Evolutionary conservation across 73 alveolate genomes (phyloP), one percentile per base, ranked within the genome.

Genomic region (Halteria grandinella): DNA sequence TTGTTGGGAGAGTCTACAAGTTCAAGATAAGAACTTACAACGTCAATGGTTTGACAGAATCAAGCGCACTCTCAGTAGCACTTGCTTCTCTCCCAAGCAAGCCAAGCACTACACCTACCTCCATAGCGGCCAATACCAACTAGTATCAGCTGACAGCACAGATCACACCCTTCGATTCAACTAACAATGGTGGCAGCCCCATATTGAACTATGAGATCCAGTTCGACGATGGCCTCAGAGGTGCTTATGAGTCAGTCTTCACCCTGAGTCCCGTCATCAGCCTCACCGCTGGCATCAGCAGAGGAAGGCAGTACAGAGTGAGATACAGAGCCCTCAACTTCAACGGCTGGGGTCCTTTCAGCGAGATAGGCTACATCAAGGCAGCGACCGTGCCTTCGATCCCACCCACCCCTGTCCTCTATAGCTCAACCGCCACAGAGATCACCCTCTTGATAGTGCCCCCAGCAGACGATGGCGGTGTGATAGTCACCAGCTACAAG

Each of bases 281-380:
- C 0, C 53, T 83, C 37, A 48, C 75, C 3, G 10, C 23, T 20
- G 84, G 79, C 0, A 83, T 83, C 14, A 27, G 11, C 39, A 83
- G 92, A 83, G 83, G 82, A 1, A 44, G 31, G 7, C 48, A 31
- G 17, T 83, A 73, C 37, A 51, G 78, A 83, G 83, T 52, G 0
- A 43, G 92, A 15, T 83, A 73, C 44, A 83, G 92, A 83, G 92
- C 87, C 25, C 20, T 43, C 55, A 83, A 83, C 66, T 59, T 60
- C 71, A 83, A 83, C 54, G 92, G 92, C 15, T 83, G 92, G 92
- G 92, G 92, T 41, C 64, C 50, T 1, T 62, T 60, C 70, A 41
- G 78, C 36, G 92, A 55, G 25, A 17, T 63, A 34, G 76, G 78
- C 54, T 63, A 74, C 45, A 51, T 83, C 57, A 59, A 58, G 39